phyloP scores from a whole-genome alignment of 2,329 filamentous ascomycete species.

The Aureobasidium namibiae region DNA sequence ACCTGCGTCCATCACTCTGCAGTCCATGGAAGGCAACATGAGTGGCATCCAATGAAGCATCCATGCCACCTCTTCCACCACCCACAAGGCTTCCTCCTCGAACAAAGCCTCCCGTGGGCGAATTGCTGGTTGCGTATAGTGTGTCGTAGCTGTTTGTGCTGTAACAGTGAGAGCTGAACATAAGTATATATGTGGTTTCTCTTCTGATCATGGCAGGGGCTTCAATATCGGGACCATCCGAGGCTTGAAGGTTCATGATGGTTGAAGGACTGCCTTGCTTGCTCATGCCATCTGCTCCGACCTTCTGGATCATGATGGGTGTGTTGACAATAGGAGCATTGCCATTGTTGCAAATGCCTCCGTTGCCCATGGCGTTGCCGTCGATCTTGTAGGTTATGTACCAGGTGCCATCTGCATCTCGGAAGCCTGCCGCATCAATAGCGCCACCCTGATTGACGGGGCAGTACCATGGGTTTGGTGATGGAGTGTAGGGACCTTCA shows the following conservation, averaged over 20 bases:
- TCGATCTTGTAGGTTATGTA: slow-evolving; percentile 25
- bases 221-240: slow-evolving; percentile 22
- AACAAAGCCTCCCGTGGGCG: slow-evolving; percentile 14
- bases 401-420: slow-evolving; percentile 18
- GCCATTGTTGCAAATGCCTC: slow-evolving; percentile 20
- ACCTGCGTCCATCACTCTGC: slow-evolving; percentile 15
- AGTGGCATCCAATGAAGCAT: slow-evolving; percentile 16
- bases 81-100: slow-evolving; percentile 13
- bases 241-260: slow-evolving; percentile 21
- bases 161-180: slow-evolving; percentile 25
- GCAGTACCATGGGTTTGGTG: slow-evolving; percentile 20
- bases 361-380: slow-evolving; percentile 21
- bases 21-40: slow-evolving; percentile 20
- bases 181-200: slow-evolving; percentile 23
- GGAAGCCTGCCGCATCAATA: slow-evolving; percentile 23
- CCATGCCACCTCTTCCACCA: slow-evolving; percentile 17
- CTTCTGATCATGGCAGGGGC: slow-evolving; percentile 20
- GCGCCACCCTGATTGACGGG: slow-evolving; percentile 22
- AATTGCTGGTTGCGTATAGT: slow-evolving; percentile 16
- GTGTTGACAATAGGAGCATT: slow-evolving; percentile 16
- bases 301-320: slow-evolving; percentile 22
- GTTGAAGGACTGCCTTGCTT: slow-evolving; percentile 17
- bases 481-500: slow-evolving; percentile 21
- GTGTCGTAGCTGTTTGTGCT: slow-evolving; percentile 22
- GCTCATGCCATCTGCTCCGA: slow-evolving; percentile 20